Percentiles rank a stretch among this genome's conserved stretches.
phyloP scores from a whole-genome alignment of 2,329 filamentous ascomycete species.

The Ampelomyces quisqualis region DNA sequence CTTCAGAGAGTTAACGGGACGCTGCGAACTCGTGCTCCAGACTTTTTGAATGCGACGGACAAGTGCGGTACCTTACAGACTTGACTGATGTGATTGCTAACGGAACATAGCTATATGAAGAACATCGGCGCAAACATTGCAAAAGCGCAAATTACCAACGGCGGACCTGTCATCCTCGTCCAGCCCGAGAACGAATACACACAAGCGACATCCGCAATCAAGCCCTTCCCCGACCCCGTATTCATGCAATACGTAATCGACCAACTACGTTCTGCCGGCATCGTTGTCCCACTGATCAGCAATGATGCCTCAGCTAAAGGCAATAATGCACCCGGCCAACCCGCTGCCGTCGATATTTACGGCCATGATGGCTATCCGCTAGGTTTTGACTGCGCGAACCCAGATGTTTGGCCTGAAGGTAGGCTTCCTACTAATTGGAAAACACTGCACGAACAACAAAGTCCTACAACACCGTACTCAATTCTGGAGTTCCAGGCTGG shows the following conservation, averaged over 20 bases:
- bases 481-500: conserved; percentile 71
- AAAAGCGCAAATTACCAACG: conserved; percentile 77
- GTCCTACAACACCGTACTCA: conserved; percentile 65
- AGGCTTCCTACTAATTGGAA: conserved; percentile 60
- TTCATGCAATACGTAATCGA: conserved; percentile 73
- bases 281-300: conserved; percentile 72
- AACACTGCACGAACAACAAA: conserved; percentile 58
- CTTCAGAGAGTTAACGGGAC: conserved; percentile 66
- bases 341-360: conserved; percentile 63
- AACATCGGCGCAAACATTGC: conserved; percentile 68
- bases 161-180: conserved; percentile 74
- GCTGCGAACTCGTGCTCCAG: conserved; percentile 62
- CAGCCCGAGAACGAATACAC: conserved; percentile 85
- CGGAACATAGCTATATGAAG: conserved; percentile 55
- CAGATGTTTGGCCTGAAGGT: conserved; percentile 60
- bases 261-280: conserved; percentile 65
- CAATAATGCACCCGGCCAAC: conserved; percentile 63
- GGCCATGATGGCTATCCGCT: conserved; percentile 66
- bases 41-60: conserved; percentile 66
- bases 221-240: conserved; percentile 61
- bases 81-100: neutral
- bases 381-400: conserved; percentile 62
- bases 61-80: conserved; percentile 46
- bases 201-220: conserved; percentile 49
- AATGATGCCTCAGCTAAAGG: conserved; percentile 68